Percentiles rank a stretch among this genome's conserved stretches.
Evolutionary conservation across 2,329 filamentous ascomycete genomes (phyloP).

Genomic region (Juglanconis sp.): DNA sequence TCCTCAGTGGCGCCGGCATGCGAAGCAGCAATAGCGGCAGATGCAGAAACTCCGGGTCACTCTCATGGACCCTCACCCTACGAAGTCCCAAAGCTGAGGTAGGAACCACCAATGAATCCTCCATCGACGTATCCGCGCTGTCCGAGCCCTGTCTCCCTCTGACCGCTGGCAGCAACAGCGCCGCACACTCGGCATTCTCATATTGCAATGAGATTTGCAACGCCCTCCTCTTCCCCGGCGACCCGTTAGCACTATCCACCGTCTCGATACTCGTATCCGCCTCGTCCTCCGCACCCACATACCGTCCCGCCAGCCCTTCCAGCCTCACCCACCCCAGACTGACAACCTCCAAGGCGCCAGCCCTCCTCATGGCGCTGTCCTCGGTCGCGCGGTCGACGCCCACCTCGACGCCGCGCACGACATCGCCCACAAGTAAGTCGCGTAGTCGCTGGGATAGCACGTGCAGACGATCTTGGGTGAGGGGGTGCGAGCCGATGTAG

Average conservation of each 20-base stretch:
- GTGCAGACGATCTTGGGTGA: conserved; percentile 38
- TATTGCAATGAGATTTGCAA: conserved; percentile 49
- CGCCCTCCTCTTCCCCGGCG: conserved; percentile 28
- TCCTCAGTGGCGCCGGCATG: conserved; percentile 52
- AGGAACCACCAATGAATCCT: neutral
- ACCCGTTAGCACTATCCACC: conserved; percentile 2
- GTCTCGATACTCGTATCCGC: conserved; percentile 11
- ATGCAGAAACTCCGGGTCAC: conserved; percentile 36
- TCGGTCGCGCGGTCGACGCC: conserved; percentile 38
- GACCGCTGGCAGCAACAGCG: conserved; percentile 44
- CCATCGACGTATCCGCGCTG: neutral
- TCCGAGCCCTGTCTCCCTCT: conserved; percentile 2
- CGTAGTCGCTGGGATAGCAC: conserved; percentile 46
- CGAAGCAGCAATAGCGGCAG: conserved; percentile 53
- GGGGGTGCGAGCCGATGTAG: conserved; percentile 39
- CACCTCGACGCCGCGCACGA: conserved; percentile 58
- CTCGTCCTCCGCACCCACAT: conserved; percentile 27
- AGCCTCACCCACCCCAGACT: conserved; percentile 44
- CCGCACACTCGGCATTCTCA: conserved; percentile 50
- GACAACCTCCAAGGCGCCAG: conserved; percentile 45
- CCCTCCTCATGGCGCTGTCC: conserved; percentile 36
- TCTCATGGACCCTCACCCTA: neutral
- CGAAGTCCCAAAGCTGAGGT: neutral
- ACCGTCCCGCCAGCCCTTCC: conserved; percentile 24
- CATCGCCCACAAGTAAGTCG: conserved; percentile 55